Evolutionary conservation across 2,329 filamentous ascomycete species (phyloP).

Genomic region (Arthrobotrys conoides): DNA sequence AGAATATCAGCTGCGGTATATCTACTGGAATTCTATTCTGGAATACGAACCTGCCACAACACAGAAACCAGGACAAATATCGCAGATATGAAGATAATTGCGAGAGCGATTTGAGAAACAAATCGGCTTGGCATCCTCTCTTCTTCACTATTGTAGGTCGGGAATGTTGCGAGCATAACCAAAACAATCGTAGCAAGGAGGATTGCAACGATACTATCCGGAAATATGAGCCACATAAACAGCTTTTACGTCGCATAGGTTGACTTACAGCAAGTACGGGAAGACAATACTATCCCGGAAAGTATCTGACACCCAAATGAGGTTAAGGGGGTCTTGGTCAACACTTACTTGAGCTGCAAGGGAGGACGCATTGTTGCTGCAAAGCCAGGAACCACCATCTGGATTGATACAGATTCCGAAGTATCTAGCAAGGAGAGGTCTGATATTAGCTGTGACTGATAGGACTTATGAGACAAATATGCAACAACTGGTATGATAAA

Average conservation of each 20-base stretch:
- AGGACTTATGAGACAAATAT: not conserved
- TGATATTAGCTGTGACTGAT: not conserved
- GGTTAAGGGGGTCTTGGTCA: slow-evolving; percentile 94
- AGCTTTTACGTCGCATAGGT: not conserved
- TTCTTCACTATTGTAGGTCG: slow-evolving; percentile 94
- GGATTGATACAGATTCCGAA: slow-evolving; percentile 97
- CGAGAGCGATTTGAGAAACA: slow-evolving; percentile 91
- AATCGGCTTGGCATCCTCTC: slow-evolving; percentile 89
- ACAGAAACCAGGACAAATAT: slow-evolving; percentile 82
- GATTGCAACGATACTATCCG: slow-evolving; percentile 88
- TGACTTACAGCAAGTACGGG: slow-evolving; percentile 88
- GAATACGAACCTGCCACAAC: slow-evolving; percentile 75
- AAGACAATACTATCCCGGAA: slow-evolving; percentile 99
- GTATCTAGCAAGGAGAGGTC: slow-evolving; percentile 70
- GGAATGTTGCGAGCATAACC: slow-evolving; percentile 94
- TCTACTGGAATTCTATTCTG: not conserved
- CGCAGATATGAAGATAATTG: slow-evolving; percentile 86
- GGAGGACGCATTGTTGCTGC: slow-evolving; percentile 95
- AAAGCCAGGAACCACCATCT: slow-evolving; percentile 90
- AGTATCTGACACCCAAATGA: slow-evolving; percentile 96
- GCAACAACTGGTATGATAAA: not conserved
- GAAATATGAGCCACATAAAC: not conserved
- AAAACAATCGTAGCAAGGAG: slow-evolving; percentile 97
- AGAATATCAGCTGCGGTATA: not conserved
- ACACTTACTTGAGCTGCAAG: slow-evolving; percentile 89